phyloP scores from a whole-genome alignment of 2,329 filamentous ascomycete genomes.

The Periconia sp. region DNA sequence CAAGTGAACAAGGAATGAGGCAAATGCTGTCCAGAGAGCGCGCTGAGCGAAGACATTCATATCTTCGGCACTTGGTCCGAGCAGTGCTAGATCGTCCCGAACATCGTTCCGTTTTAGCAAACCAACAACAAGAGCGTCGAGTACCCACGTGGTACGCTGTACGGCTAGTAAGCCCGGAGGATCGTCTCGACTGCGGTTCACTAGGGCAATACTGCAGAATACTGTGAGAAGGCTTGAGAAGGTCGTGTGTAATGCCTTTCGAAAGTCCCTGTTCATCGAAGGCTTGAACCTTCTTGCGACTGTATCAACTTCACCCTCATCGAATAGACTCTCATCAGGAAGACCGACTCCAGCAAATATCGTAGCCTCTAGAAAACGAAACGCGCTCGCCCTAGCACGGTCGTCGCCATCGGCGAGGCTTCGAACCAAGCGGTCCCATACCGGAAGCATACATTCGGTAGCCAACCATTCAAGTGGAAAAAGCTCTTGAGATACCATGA shows the following conservation, averaged over 20 bases:
- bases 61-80: slow-evolving; percentile 29
- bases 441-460: slow-evolving; percentile 39
- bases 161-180: slow-evolving; percentile 16
- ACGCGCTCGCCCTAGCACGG: slow-evolving; percentile 30
- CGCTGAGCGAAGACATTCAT: slow-evolving; percentile 37
- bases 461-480: slow-evolving; percentile 48
- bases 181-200: slow-evolving; percentile 27
- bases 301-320: slow-evolving; percentile 23
- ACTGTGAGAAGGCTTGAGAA: slow-evolving; percentile 43
- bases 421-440: slow-evolving; percentile 44
- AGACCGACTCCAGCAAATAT: slow-evolving; percentile 35
- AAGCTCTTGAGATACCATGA: slow-evolving; percentile 40
- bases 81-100: slow-evolving; percentile 25
- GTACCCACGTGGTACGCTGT: slow-evolving; percentile 24
- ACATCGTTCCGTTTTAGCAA: slow-evolving; percentile 32
- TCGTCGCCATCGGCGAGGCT: slow-evolving; percentile 36
- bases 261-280: slow-evolving; percentile 33
- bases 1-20: slow-evolving; percentile 32
- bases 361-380: slow-evolving; percentile 38
- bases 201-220: slow-evolving; percentile 39
- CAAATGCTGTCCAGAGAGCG: slow-evolving; percentile 32
- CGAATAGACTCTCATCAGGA: slow-evolving; percentile 28
- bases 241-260: slow-evolving; percentile 42
- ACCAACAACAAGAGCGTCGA: slow-evolving; percentile 32
- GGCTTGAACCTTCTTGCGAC: slow-evolving; percentile 27